A percentile compares a stretch with the other conserved stretches of the same genome.
phyloP scores from a whole-genome alignment of 1,139 yeast genomes.

The Zygosaccharomyces sapae region DNA sequence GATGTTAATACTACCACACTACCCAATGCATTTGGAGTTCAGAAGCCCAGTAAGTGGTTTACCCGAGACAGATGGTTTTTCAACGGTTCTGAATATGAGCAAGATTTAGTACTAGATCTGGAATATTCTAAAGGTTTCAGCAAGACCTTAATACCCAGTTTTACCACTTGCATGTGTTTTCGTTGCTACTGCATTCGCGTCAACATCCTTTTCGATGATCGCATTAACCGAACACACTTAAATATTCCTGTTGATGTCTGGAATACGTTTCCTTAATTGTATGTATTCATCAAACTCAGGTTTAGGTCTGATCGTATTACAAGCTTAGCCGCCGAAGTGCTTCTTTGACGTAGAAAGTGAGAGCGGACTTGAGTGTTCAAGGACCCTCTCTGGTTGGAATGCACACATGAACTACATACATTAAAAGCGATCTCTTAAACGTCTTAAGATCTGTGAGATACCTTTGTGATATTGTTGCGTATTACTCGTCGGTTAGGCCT shows the following conservation, averaged over 20 bases:
- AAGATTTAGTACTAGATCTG: not conserved
- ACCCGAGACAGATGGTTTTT: not conserved
- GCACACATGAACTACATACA: too few species aligned
- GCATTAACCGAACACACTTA: slow-evolving; percentile 24
- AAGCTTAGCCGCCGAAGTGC: not conserved
- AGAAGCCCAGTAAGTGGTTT: not conserved
- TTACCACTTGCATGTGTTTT: slow-evolving; percentile 50
- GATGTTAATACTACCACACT: not conserved
- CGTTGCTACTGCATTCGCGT: slow-evolving; percentile 44
- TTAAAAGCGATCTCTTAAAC: too few species aligned
- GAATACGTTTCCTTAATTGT: slow-evolving; percentile 3
- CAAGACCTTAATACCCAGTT: slow-evolving; percentile 41
- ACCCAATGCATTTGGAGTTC: not conserved
- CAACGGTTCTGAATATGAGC: not conserved
- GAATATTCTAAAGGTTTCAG: not conserved
- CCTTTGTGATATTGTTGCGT: too few species aligned
- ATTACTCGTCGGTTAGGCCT: not conserved
- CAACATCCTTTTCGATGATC: slow-evolving; percentile 28
- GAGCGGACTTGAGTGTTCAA: too few species aligned
- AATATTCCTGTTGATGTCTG: slow-evolving; percentile 31
- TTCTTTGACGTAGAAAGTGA: too few species aligned
- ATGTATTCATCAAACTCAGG: not conserved
- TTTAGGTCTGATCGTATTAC: not conserved
- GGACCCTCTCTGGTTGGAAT: too few species aligned
- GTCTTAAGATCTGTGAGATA: too few species aligned